Evolutionary conservation across 257 asterid genomes (phyloP), one percentile per base, ranked within the genome.

Genomic region (Salvia rosmarinus): DNA sequence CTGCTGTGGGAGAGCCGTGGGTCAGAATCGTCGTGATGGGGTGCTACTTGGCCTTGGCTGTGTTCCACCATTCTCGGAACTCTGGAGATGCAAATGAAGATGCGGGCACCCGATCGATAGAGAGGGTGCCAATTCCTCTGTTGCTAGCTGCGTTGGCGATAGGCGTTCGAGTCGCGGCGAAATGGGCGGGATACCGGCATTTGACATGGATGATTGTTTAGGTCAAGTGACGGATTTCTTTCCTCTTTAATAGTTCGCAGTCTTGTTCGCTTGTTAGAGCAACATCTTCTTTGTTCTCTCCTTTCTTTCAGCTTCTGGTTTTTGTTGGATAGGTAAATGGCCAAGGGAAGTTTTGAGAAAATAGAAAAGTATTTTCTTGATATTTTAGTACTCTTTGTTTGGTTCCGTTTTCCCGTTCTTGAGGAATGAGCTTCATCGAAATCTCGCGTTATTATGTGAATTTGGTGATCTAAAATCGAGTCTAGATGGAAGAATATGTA

Each of bases 1-100:
- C 89, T 44, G 99, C 86, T 0, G 90, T 94, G 0, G 99, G 99
- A 71, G 98, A 91, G 81, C 96, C 97, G 20, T 94, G 99, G 99
- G 82, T 94, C 57, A 79, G 97, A 76, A 64, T 83, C 6, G n/a
- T 80, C 16, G 86, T 60, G 37, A 86, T 91, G 78, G 73, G 51
- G 9, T 86, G 87, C 14, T 91, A 79, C 79, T 47, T 85, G 75
- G 85, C 81, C n/a, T 58, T 94, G 86, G 99, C 96, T 57, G 67
- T 88, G 21, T 13, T 77, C 67, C 84, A 82, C 56, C 82, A 71
- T 19, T 79, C 82, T n/a, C 78, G 73, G 56, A 74, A 40, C 13
- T 70, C 72, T 35, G 75, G 50, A 2, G 82, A 77, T 9, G 67
- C 60, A 32, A 76, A 67, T 56, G 87, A 66, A 64, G 77, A 46